A percentile compares a stretch with the other conserved stretches of the same genome.
These are phyloP conservation scores for Citrullus amarus DNA, from an alignment of 306 rosid genomes.

Conservation along the genomic window DNA sequence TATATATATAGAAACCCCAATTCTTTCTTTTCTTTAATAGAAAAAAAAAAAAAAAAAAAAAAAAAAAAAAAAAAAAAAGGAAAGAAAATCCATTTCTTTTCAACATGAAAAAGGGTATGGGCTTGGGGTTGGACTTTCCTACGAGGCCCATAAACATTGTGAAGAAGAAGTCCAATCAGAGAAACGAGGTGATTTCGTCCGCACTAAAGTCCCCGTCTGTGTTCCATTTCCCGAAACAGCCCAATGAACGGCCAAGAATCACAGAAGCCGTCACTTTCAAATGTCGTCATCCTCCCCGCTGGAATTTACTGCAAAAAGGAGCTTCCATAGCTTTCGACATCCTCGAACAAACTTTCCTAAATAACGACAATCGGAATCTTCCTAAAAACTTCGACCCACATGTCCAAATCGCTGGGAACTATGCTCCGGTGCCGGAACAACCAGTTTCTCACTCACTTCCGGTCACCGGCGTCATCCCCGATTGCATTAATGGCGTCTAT, in stretches of 20 bases:
- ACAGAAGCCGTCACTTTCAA: neutral
- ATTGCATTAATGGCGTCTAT: neutral
- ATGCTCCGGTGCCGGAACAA: conserved; percentile 4
- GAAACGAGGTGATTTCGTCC: neutral
- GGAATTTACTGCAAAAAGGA: neutral
- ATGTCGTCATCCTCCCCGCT: neutral
- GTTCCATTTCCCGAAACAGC: neutral
- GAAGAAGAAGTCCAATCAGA: neutral
- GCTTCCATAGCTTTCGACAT: neutral
- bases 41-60: neutral
- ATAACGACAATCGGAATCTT: neutral
- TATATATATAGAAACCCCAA: neutral
- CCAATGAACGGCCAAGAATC: neutral
- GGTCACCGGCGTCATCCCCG: neutral
- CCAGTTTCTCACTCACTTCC: neutral
- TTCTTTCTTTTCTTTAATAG: neutral
- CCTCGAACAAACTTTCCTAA: neutral
- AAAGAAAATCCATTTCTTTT: neutral
- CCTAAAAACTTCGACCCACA: neutral
- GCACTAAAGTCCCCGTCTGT: neutral
- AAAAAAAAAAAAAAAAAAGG: too few species aligned
- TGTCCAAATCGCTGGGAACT: conserved; percentile 5
- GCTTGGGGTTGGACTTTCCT: neutral
- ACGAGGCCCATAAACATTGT: neutral
- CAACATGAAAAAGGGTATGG: neutral